Conservation (phyloP, 495 filamentous ascomycete genomes). For the Alectoria sarmentosa region DNA sequence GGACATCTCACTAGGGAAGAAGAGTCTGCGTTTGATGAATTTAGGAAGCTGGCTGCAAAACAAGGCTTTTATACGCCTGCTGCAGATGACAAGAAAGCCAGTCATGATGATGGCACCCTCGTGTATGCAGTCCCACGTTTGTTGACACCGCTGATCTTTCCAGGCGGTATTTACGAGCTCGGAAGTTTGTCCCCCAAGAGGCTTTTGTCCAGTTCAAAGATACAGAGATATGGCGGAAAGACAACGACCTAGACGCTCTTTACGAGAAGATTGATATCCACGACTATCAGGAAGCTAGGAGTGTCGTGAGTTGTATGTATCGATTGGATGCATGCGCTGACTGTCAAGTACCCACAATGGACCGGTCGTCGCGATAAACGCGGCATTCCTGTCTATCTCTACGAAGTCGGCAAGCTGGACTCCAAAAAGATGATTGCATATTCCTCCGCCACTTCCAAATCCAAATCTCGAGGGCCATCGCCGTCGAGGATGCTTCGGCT, state of each 20-base stretch:
- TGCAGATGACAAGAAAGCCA: no score
- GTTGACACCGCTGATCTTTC: no score
- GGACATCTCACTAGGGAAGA: no score
- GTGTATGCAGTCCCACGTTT: no score
- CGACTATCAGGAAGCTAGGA: constrained; percentile 68
- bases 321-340: constrained; percentile 55
- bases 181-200: no score
- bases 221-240: constrained; percentile 74
- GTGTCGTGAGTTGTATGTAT: constrained; percentile 48
- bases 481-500: constrained; percentile 52
- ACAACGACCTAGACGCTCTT: constrained; percentile 62
- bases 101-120: no score
- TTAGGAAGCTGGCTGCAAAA: no score
- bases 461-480: constrained; percentile 5
- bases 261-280: constrained; percentile 72
- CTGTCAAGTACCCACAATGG: constrained; percentile 85
- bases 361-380: constrained; percentile 77
- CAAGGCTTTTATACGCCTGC: no score
- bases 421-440: constrained; percentile 65
- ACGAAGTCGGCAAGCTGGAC: constrained; percentile 72
- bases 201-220: constrained; percentile 90
- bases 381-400: constrained; percentile 83
- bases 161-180: no score
- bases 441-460: constrained; percentile 42
- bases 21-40: no score